Evolutionary conservation across 2,329 filamentous ascomycete genomes (phyloP).

Genomic region (Magnaporthiopsis poae): DNA sequence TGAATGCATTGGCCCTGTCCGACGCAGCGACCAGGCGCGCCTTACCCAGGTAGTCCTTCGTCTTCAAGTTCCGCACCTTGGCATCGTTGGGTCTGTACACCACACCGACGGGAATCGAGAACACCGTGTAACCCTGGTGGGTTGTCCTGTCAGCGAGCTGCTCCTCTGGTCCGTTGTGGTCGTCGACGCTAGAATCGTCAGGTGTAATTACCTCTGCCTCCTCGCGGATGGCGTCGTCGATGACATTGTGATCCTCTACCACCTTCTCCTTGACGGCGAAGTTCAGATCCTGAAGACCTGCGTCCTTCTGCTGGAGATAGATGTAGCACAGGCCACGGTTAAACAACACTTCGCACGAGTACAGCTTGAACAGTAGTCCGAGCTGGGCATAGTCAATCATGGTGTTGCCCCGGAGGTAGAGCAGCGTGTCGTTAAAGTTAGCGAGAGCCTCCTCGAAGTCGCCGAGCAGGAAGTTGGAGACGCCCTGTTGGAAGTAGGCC

Average conservation of each 20-base stretch:
- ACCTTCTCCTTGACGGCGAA: conserved; percentile 94
- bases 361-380: conserved; percentile 89
- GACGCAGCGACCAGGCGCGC: conserved; percentile 85
- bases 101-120: conserved; percentile 92
- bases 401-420: conserved; percentile 90
- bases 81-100: conserved; percentile 93
- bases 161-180: background rate
- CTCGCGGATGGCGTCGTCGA: conserved; percentile 90
- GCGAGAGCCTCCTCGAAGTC: conserved; percentile 95
- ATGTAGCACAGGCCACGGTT: conserved; percentile 96
- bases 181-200: background rate
- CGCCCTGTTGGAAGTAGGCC: conserved; percentile 95
- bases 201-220: conserved; percentile 64
- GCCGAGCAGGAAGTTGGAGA: conserved; percentile 92
- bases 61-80: conserved; percentile 95
- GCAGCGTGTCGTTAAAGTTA: conserved; percentile 95
- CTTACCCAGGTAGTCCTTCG: conserved; percentile 94
- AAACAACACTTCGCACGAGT: conserved; percentile 94
- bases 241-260: conserved; percentile 91
- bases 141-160: background rate
- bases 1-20: conserved; percentile 70
- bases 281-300: conserved; percentile 79
- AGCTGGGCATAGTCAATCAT: conserved; percentile 97
- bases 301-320: conserved; percentile 83
- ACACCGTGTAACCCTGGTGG: conserved; percentile 83